Conservation (phyloP, 228 moss, liverwort and hornwort species). For the Sphagnum magellanicum region DNA sequence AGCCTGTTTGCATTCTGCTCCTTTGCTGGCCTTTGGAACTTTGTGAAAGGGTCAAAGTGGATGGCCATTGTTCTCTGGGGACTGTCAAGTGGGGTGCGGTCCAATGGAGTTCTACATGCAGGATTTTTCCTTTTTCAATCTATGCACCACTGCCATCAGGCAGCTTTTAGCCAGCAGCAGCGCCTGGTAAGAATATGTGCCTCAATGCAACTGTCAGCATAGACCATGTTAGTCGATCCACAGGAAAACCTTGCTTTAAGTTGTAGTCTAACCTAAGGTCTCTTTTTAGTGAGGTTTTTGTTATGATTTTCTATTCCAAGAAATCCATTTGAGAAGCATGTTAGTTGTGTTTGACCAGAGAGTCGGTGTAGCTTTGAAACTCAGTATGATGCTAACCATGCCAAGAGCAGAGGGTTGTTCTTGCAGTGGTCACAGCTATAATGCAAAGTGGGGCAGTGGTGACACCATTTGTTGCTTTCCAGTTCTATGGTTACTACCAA, state of each 20-base stretch:
- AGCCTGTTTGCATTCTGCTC: slow-evolving; percentile 77
- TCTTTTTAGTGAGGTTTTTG: too few relatives aligned
- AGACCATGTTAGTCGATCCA: not conserved
- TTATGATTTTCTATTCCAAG: too few relatives aligned
- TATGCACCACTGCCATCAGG: slow-evolving; percentile 59
- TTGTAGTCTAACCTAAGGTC: too few relatives aligned
- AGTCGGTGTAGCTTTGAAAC: too few relatives aligned
- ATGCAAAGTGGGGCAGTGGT: slow-evolving; percentile 42
- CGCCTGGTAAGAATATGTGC: slow-evolving; percentile 32
- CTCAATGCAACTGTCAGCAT: not conserved
- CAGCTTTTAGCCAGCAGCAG: slow-evolving; percentile 21
- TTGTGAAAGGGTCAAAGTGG: slow-evolving; percentile 58
- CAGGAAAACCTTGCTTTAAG: too few relatives aligned
- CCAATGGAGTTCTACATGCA: slow-evolving; percentile 83
- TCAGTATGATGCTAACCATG: too few relatives aligned
- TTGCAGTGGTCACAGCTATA: slow-evolving; percentile 37
- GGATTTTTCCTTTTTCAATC: slow-evolving; percentile 91
- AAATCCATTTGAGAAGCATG: too few relatives aligned
- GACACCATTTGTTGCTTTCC: slow-evolving; percentile 63
- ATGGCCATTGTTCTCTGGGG: slow-evolving; percentile 60
- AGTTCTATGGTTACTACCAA: slow-evolving; percentile 67
- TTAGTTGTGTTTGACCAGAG: too few relatives aligned
- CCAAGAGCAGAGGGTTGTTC: slow-evolving; percentile 35
- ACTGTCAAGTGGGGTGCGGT: slow-evolving; percentile 67
- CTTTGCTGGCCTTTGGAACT: slow-evolving; percentile 74